These are phyloP conservation scores for Thalia dealbata DNA, from an alignment of 176 grass and related monocot species.

Conservation along the genomic window DNA sequence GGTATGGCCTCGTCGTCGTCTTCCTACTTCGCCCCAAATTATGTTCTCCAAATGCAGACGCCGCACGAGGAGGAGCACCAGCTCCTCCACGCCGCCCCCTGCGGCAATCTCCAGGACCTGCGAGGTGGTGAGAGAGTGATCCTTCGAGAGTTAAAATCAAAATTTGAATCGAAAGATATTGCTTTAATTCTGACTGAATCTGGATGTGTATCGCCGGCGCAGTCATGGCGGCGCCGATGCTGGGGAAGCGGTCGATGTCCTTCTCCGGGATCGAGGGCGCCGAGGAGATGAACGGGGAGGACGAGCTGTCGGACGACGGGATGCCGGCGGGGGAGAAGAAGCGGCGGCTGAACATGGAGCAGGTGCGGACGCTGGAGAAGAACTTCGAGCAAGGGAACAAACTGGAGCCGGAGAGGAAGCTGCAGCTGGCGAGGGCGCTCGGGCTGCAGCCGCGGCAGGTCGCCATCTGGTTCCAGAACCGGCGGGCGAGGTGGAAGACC, in stretches of 20 bases:
- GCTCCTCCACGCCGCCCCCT: neutral
- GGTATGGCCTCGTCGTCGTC: slow-evolving; percentile 1
- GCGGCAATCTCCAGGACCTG: neutral
- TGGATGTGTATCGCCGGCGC: too few species aligned
- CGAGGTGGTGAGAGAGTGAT: too few species aligned
- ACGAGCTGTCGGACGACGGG: neutral
- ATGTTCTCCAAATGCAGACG: neutral
- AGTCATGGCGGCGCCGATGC: neutral
- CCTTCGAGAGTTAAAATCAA: too few species aligned
- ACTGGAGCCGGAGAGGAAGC: slow-evolving; percentile 3
- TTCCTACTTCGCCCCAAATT: slow-evolving; percentile 2
- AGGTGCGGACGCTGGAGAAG: slow-evolving; percentile 5
- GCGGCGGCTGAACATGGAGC: slow-evolving; percentile 2
- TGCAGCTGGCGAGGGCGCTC: slow-evolving; percentile 1
- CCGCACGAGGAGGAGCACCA: neutral
- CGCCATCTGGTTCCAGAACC: slow-evolving; percentile 8
- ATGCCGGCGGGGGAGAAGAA: neutral
- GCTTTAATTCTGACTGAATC: neutral
- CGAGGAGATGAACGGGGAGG: neutral
- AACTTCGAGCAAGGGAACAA: slow-evolving; percentile 8
- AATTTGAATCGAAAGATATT: neutral
- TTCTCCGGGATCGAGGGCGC: neutral
- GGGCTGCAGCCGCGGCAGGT: slow-evolving; percentile 7
- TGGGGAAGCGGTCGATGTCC: slow-evolving; percentile 1
- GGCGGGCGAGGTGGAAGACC: slow-evolving; percentile 7